Evolutionary conservation across 2,329 filamentous ascomycete genomes (phyloP).

Genomic region (Fusarium longipes): DNA sequence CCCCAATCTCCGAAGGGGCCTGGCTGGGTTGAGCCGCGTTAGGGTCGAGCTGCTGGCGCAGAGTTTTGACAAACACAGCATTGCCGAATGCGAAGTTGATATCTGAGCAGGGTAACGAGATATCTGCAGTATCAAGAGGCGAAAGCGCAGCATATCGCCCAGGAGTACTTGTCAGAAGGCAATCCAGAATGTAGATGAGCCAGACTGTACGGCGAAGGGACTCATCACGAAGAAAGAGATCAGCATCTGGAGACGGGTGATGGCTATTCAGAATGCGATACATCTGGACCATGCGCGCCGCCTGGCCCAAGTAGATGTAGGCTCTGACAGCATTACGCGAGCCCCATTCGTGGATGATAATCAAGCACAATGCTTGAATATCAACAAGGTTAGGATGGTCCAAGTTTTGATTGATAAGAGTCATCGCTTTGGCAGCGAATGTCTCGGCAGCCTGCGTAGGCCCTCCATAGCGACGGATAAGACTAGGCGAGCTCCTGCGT

Average conservation of each 20-base stretch:
- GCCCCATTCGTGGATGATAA: conserved; percentile 73
- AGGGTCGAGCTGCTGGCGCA: conserved; percentile 56
- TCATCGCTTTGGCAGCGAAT: conserved; percentile 68
- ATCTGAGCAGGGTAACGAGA: conserved; percentile 68
- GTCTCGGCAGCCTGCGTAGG: conserved; percentile 67
- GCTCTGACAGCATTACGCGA: conserved; percentile 70
- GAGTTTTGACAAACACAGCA: conserved; percentile 68
- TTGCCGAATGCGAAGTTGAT: conserved; percentile 73
- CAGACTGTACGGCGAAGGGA: conserved; percentile 70
- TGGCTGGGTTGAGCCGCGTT: conserved; percentile 53
- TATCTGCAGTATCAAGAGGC: conserved; percentile 64
- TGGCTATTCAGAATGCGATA: conserved; percentile 69
- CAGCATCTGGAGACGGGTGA: conserved; percentile 61
- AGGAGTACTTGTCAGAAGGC: conserved; percentile 70
- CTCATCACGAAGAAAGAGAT: conserved; percentile 70
- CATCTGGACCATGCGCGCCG: conserved; percentile 73
- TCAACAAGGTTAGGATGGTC: conserved; percentile 70
- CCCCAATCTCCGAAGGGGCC: conserved; percentile 63
- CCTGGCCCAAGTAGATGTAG: conserved; percentile 72
- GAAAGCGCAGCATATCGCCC: conserved; percentile 68
- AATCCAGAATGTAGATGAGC: conserved; percentile 72
- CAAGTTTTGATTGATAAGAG: conserved; percentile 67
- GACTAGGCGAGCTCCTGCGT: conserved; percentile 63
- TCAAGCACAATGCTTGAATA: conserved; percentile 69
- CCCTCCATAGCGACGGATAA: conserved; percentile 70